Evolutionary conservation across 1,284 basidiomycete species (phyloP), one percentile per base, ranked within the genome.

Genomic region (Fomitopsis pinicola): DNA sequence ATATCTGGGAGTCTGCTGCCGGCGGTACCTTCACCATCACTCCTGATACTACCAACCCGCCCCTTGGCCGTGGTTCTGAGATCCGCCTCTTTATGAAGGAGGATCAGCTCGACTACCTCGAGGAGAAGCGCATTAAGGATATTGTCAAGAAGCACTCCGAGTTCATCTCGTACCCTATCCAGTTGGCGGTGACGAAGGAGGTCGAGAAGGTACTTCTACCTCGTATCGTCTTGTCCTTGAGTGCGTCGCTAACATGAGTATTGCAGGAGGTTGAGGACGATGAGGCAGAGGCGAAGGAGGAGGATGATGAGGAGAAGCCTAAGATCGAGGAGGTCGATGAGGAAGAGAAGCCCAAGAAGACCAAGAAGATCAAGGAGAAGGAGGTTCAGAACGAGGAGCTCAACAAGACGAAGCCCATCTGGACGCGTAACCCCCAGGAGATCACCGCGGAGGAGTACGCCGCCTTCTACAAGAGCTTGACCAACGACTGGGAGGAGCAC

Each of bases 81-180:
- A 87, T 99, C 75, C 93, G 94, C 71, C 89, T 99, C 67, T 95
- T 82, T 86, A 83, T 99, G 77, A 99, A 99, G 86, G 97, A 99
- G 77, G 97, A 99, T 78, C 95, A 98, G 81, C 88, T 92, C 68
- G 97, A 99, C 79, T 99, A 98, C 82, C 87, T 98, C 62, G 97
- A 99, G 83, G 97, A 99, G 87, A 98, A 98, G 87, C 89, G 89
- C 78, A 95, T 99, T 87, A 97, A 97, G 83, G 97, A 99, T 71
- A 95, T 97, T 69, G 97, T 99, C 78, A 99, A 99, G 89, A 99
- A 99, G 87, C 97, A 99, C 87, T 99, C 97, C 73, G 97, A 99
- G 82, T 99, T 99, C 84, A 99, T 99, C 82, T 98, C 97, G 55
- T 99, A 99, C 84, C 97, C 97, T 68, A 99, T 99, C 74, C 96